Evolutionary conservation across 78 protist genomes (phyloP), one percentile per base, ranked within the genome.

Genomic region (Dictyostelium firmibasis): DNA sequence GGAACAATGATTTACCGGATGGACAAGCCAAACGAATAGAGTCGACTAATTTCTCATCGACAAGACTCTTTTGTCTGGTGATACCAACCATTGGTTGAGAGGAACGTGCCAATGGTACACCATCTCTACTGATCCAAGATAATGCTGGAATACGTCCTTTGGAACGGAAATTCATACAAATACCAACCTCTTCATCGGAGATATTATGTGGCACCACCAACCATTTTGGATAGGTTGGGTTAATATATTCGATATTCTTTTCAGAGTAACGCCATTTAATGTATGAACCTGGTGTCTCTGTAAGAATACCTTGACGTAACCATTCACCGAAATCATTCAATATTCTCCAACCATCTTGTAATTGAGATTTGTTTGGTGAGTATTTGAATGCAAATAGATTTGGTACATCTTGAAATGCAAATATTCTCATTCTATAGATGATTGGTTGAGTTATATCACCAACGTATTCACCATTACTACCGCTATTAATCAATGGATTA

Each of bases 31-130:
- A 6, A 41, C 94, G 84, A 18, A 89, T 62, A 13, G 77, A 3
- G 18, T 84, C 86, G 0, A 92, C 91, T 9, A 92, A 60, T 2
- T 44, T 31, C 41, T 92, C 96, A 47, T 92, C 96, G 8, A 69
- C 96, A 5, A 62, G 1, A 35, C 91, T 72, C 2, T 85, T 69
- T 2, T 83, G 83, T 33, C 96, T 43, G 0, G 92, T 84, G 41
- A 92, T 67, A 41, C 96, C 96, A 74, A 92, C 96, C 91, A 85
- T 85, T 25, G 91, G 91, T 50, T 92, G 92, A 20, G 91, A 79
- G 6, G 88, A 82, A 50, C 91, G 76, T 0, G 96, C 89, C 70
- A 92, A n/a, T 43, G 92, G 91, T n/a, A 92, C 83, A 50, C 92
- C 96, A 13, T 77, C 85, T n/a, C 29, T 23, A 29, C 91, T 79